Conservation (phyloP, 805 yeast species). For the Wickerhamiella kurtzmanii region DNA sequence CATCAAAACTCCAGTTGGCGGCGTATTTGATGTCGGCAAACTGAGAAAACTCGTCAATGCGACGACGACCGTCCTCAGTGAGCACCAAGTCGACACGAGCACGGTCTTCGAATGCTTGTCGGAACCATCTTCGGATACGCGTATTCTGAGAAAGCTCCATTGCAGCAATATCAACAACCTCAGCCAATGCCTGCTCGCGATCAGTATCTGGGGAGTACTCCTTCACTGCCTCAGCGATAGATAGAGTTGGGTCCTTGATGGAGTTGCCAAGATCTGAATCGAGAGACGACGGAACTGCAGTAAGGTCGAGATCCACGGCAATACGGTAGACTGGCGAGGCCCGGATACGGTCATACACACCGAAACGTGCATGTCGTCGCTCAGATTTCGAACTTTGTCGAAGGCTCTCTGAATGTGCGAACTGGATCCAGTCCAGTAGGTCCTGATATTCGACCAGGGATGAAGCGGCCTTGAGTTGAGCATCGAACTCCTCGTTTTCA, state of each 20-base stretch:
- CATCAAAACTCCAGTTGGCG: slow-evolving; percentile 61
- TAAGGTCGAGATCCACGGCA: slow-evolving; percentile 20
- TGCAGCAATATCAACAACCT: slow-evolving; percentile 41
- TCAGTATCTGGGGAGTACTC: slow-evolving; percentile 40
- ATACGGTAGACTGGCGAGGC: slow-evolving; percentile 40
- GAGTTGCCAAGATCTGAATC: slow-evolving; percentile 23
- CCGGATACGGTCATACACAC: slow-evolving; percentile 36
- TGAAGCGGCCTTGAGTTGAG: slow-evolving; percentile 41
- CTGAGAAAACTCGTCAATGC: slow-evolving; percentile 67
- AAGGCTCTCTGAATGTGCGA: slow-evolving; percentile 22
- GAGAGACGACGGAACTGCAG: slow-evolving; percentile 23
- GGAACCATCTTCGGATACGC: slow-evolving; percentile 49
- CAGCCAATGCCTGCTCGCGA: slow-evolving; percentile 31
- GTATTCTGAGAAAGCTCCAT: slow-evolving; percentile 75
- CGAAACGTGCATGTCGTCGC: slow-evolving; percentile 31
- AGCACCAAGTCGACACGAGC: slow-evolving; percentile 60
- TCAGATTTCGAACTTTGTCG: slow-evolving; percentile 20
- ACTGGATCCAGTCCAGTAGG: slow-evolving; percentile 67
- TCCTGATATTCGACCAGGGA: slow-evolving; percentile 76
- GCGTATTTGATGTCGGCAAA: slow-evolving; percentile 89
- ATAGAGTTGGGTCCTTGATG: slow-evolving; percentile 41
- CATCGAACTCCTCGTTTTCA: slow-evolving; percentile 31
- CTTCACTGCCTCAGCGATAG: slow-evolving; percentile 55
- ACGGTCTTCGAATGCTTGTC: slow-evolving; percentile 45
- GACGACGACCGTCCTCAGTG: slow-evolving; percentile 70